These are phyloP conservation scores for Ustilago shanxiensis DNA, from an alignment of 1,284 basidiomycete genomes.

Conservation along the genomic window DNA sequence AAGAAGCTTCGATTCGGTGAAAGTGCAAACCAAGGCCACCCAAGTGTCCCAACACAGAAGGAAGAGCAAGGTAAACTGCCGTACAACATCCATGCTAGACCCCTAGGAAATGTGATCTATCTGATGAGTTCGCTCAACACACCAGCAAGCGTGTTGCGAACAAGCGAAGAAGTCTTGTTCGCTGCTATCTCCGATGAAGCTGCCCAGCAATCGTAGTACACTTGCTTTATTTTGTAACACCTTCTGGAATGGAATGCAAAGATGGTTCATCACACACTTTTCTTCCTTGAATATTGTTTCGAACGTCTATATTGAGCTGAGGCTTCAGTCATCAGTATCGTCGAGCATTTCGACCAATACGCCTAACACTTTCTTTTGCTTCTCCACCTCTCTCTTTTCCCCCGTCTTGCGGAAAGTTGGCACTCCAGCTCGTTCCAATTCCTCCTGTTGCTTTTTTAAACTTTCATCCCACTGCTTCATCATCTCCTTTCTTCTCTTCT, in stretches of 20 bases:
- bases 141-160: constrained; percentile 57
- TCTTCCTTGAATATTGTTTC: not conserved
- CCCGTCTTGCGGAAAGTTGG: constrained; percentile 15
- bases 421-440: constrained; percentile 17
- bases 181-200: constrained; percentile 20
- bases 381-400: constrained; percentile 19
- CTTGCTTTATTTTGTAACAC: not conserved
- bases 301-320: not conserved
- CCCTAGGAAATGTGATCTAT: constrained; percentile 92
- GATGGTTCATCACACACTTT: not conserved
- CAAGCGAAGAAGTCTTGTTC: constrained; percentile 51
- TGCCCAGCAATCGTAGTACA: not conserved
- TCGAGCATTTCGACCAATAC: constrained; percentile 45
- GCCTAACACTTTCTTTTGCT: constrained; percentile 26
- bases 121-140: constrained; percentile 94
- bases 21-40: constrained; percentile 33
- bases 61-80: constrained; percentile 55
- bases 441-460: constrained; percentile 24
- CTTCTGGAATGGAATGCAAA: not conserved
- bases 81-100: constrained; percentile 86
- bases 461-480: constrained; percentile 33
- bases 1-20: constrained; percentile 41
- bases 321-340: constrained; percentile 9
- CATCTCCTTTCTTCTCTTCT: constrained; percentile 9
- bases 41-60: constrained; percentile 23